These are phyloP conservation scores for Blastomyces parvus DNA, from an alignment of 2,329 filamentous ascomycete species.

Conservation along the genomic window DNA sequence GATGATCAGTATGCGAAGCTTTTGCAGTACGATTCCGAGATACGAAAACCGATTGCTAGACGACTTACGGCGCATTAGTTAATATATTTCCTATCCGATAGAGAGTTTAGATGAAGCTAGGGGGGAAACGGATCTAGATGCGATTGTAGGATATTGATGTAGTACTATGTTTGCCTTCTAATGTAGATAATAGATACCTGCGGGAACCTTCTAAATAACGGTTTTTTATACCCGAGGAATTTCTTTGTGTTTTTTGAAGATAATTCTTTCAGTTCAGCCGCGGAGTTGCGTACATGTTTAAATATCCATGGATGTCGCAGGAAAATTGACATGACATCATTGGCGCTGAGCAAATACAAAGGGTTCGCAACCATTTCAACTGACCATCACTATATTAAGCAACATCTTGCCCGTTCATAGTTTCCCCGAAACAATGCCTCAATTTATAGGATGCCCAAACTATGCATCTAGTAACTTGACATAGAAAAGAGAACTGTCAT, in stretches of 20 bases:
- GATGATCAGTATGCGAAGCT: slow-evolving; percentile 25
- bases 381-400: background rate
- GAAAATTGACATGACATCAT: background rate
- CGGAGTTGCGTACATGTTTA: background rate
- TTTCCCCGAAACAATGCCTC: background rate
- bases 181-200: background rate
- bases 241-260: background rate
- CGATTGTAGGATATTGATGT: background rate
- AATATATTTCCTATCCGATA: background rate
- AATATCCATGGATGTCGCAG: background rate
- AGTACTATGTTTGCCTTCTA: background rate
- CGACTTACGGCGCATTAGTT: background rate
- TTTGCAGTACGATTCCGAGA: slow-evolving; percentile 24
- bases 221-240: background rate
- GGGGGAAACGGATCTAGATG: background rate
- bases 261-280: background rate
- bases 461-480: background rate
- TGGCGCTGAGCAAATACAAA: too few relatives aligned
- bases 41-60: slow-evolving; percentile 17
- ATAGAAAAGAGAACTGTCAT: background rate
- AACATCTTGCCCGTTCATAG: background rate
- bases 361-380: background rate
- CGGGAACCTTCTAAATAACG: background rate
- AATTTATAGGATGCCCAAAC: background rate
- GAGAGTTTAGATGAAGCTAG: background rate